phyloP scores from a whole-genome alignment of 768 basidiomycete genomes.

The Suillus weaverae region DNA sequence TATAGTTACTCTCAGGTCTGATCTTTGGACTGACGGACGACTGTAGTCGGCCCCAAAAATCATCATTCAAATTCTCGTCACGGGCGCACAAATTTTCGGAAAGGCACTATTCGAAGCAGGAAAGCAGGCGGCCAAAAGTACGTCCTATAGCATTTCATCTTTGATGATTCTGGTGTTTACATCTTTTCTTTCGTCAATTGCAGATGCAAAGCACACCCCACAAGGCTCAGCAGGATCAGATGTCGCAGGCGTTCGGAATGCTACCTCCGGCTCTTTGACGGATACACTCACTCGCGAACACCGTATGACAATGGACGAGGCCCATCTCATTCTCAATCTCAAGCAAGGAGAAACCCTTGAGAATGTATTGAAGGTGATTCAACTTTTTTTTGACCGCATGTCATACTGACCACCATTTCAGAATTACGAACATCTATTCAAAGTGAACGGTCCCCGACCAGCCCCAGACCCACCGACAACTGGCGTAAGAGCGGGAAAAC shows the following conservation, averaged over 20 bases:
- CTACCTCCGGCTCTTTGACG: conserved; percentile 70
- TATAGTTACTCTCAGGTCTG: neutral
- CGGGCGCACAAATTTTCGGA: conserved; percentile 81
- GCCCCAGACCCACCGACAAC: conserved; percentile 47
- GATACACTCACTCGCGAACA: conserved; percentile 84
- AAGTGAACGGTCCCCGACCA: conserved; percentile 78
- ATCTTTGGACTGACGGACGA: neutral
- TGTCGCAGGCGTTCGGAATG: conserved; percentile 70
- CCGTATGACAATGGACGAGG: conserved; percentile 95
- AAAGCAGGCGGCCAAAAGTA: conserved; percentile 91
- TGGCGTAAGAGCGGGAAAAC: conserved; percentile 39
- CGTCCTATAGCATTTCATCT: conserved; percentile 27
- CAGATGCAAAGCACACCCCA: conserved; percentile 84
- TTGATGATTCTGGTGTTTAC: conserved; percentile 1
- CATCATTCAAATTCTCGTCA: conserved; percentile 76
- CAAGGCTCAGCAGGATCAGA: conserved; percentile 68
- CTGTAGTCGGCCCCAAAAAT: conserved; percentile 74
- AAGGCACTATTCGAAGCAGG: conserved; percentile 91
- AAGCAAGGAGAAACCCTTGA: conserved; percentile 74
- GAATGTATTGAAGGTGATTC: conserved; percentile 66
- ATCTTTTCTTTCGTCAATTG: neutral
- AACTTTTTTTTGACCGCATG: neutral
- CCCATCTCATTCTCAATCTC: conserved; percentile 85
- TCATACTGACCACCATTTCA: conserved; percentile 32
- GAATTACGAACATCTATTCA: conserved; percentile 94